Evolutionary conservation across 2,329 filamentous ascomycete genomes (phyloP), one percentile per base, ranked within the genome.

Genomic region (Cryphonectria parasitica): DNA sequence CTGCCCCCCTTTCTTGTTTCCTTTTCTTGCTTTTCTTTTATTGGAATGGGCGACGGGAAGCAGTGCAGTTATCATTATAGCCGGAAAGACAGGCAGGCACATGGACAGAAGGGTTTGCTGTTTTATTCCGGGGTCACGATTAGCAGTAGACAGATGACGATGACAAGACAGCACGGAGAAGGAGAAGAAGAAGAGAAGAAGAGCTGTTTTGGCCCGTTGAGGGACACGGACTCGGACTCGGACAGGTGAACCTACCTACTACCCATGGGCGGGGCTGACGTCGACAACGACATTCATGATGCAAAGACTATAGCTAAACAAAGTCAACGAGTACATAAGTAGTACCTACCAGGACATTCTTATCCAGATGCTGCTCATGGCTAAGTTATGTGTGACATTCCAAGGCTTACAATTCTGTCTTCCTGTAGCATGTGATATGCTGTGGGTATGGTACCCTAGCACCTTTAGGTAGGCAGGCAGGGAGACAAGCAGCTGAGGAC

Each of bases 251-350:
- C 39, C 61, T 58, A 31, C 54, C 15, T 31, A n/a, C 28, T 56
- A 34, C 19, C 13, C 31, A n/a, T 34, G 43, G 28, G 41, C n/a
- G 22, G 61, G 39, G 5, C 22, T 43, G 28, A 31, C 49, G 36
- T 8, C 28, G 62, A n/a, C 58, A 39, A 69, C 34, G 67, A 64
- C 61, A 45, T 64, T 69, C 62, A 69, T 60, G 67, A 69, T 64
- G 67, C 60, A 64, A 62, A 69, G 61, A 69, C 61, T 69, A 69
- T 62, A n/a, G 34, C 25, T 36, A 45, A 64, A 64, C 49, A 69
- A 69, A 58, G 62, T 65, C 67, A 49, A 65, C 60, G 62, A 69
- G 67, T 69, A 69, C 67, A 69, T 49, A 45, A 8, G n/a, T 28
- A 28, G 45, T 39, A 65, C 63, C 52, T 34, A 63, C 41, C 25